Conservation (phyloP, 257 asterid genomes). For the Solanum clarkiae region DNA sequence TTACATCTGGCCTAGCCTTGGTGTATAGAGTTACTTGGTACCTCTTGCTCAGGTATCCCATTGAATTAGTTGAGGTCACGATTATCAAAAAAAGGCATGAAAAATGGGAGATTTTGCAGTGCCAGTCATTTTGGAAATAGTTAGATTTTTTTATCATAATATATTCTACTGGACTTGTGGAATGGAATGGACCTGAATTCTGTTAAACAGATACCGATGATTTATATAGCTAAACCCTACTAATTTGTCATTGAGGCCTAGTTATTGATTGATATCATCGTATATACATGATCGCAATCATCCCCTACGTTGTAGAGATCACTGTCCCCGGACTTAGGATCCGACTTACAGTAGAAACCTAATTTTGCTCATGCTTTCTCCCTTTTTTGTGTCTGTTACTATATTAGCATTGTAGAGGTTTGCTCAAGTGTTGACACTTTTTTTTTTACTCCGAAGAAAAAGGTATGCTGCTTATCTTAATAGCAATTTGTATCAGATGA, state of each 20-base stretch:
- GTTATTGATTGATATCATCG: background rate
- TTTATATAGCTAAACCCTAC: background rate
- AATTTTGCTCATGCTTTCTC: background rate
- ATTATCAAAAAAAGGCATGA: background rate
- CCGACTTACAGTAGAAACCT: background rate
- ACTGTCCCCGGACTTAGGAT: background rate
- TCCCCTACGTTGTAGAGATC: background rate
- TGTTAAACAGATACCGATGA: background rate
- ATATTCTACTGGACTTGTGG: background rate
- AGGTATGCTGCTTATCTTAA: background rate
- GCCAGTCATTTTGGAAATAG: background rate
- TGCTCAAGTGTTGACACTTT: background rate
- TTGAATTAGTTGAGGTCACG: too few species aligned
- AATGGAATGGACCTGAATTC: background rate
- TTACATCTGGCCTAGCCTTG: too few species aligned
- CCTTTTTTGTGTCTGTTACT: background rate
- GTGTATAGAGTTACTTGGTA: too few species aligned
- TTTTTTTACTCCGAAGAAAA: background rate
- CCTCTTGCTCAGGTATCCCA: too few species aligned
- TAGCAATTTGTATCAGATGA: constrained; percentile 49
- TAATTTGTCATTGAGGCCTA: background rate
- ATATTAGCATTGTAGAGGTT: background rate
- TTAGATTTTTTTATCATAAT: background rate
- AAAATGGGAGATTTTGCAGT: background rate
- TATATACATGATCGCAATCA: background rate